These are phyloP conservation scores for Forsythia suspensa DNA, from an alignment of 257 asterid species.

Conservation along the genomic window DNA sequence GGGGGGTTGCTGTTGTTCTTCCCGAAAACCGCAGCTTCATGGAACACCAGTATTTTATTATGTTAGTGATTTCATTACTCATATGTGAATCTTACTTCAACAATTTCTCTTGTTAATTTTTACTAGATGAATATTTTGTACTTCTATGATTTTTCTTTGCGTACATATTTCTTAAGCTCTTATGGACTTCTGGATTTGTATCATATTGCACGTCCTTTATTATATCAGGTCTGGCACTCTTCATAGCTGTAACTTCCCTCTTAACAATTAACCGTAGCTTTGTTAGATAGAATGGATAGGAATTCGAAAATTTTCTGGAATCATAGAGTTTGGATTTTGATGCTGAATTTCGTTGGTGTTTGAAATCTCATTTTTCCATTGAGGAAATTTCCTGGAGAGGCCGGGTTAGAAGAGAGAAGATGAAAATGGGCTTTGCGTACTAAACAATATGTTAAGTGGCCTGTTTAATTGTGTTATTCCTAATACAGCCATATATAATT, in stretches of 20 bases:
- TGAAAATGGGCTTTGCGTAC: neutral
- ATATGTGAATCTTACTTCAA: neutral
- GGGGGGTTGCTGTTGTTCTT: constrained; percentile 88
- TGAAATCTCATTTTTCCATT: too few species aligned
- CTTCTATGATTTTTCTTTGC: neutral
- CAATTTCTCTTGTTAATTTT: neutral
- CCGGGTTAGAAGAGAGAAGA: neutral
- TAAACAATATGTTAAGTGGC: neutral
- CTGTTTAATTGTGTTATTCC: neutral
- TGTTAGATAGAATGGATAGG: neutral
- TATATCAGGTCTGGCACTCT: neutral
- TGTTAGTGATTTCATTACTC: constrained; percentile 43
- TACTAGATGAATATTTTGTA: neutral
- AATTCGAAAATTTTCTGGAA: neutral
- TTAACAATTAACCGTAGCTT: neutral
- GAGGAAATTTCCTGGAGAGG: neutral
- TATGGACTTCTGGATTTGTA: neutral
- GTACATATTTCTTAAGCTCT: neutral
- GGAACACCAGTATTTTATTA: constrained; percentile 73
- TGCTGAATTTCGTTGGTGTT: neutral
- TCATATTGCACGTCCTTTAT: neutral
- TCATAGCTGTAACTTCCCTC: neutral
- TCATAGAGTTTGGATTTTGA: neutral
- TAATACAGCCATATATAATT: neutral
- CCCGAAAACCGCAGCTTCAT: constrained; percentile 64